Base-by-base conservation (phyloP, 177 flowering plant genomes). In the Vitis hybrid region DNA sequence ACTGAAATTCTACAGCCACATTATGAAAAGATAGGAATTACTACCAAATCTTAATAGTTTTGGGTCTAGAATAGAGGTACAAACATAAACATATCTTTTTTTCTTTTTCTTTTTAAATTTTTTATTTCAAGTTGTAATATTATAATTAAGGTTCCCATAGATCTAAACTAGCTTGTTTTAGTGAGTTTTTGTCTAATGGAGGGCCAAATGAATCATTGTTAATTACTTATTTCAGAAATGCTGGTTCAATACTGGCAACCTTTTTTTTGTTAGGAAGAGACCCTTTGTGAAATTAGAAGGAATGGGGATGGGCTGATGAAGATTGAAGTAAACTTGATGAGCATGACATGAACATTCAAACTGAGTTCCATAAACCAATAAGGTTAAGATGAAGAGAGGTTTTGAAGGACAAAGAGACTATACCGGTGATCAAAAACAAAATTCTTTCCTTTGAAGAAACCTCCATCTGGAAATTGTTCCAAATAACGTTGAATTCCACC, bases 341-440 rank as follows among this genome's bases (percentile, higher is more conserved):
- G 57, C 16, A 6, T 54, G 65, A 5, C 50, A 61, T 34, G 65
- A 16, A 45, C 50, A 61, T 34, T 50, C 20, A 61, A 61, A 59
- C 14, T n/a, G n/a, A 39, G 50, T 11, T 39, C 64, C 60, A 29
- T 39, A 15, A 34, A 19, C 4, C 45, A 61, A 61, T 39, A 48
- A 45, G 11, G 8, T 13, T 50, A 7, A 15, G 20, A 57, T 16
- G 10, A 20, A 57, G 10, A 16, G 20, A 11, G 9, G 12, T 45
- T 20, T 10, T 18, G 50, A 5, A n/a, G 14, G 6, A 14, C 10
- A 26, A 39, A 59, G 73, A 39, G 67, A 51, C 7, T 76, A 71
- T 81, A 94, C 98, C 98, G 81, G 77, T 87, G 97, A 80, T 94
- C 99, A 82, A 91, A 94, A 71, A 94, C 99, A 85, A 94, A 94